Base-by-base conservation (phyloP, 352 stramenopile species). In the Pythium aquatile region DNA sequence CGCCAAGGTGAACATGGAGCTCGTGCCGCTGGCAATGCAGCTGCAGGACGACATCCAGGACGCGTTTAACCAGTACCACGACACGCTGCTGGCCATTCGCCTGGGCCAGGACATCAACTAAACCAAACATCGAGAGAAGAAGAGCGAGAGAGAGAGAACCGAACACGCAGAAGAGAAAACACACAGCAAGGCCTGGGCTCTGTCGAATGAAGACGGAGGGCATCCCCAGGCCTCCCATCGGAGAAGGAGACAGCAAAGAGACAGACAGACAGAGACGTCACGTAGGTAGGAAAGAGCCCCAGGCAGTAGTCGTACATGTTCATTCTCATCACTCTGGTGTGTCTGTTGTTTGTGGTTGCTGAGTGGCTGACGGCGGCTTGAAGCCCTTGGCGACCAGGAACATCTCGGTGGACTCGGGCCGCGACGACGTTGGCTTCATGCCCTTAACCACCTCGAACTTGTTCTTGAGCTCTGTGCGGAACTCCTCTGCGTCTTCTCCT, bases 31-130 rank as follows among this genome's bases (percentile, higher is more conserved):
- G 55, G 87, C 85, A 35, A 94, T 96, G 87, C 87, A 96, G 72
- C 77, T 96, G 55, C 87, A 96, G 63, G 87, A 96, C 69, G 85
- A 96, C 70, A 96, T 96, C 66, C 83, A 94, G 65, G 85, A 96
- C 47, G 87, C 87, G 48, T 94, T 96, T 73, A 94, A 90, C 75
- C 87, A 96, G 83, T 96, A 96, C 82, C 90, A 94, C 76, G 87
- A 96, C 72, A 94, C 87, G 68, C 57, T 96, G 48, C 61, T 96
- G 69, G 87, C 87, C 32, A 79, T 96, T 32, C 83, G 86, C 52
- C 71, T 96, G 37, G 87, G 85, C 61, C 87, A 93, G 74, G 87
- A 94, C 58, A 67, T 69, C 56, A 69, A 66, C 53, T 74, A 67
- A 57, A 32, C 26, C 40, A 29, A 17, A 51, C 17, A 58, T 5